A percentile compares a stretch with the other conserved stretches of the same genome.
phyloP scores from a whole-genome alignment of 495 filamentous ascomycete genomes.

The Tuber melanosporum region DNA sequence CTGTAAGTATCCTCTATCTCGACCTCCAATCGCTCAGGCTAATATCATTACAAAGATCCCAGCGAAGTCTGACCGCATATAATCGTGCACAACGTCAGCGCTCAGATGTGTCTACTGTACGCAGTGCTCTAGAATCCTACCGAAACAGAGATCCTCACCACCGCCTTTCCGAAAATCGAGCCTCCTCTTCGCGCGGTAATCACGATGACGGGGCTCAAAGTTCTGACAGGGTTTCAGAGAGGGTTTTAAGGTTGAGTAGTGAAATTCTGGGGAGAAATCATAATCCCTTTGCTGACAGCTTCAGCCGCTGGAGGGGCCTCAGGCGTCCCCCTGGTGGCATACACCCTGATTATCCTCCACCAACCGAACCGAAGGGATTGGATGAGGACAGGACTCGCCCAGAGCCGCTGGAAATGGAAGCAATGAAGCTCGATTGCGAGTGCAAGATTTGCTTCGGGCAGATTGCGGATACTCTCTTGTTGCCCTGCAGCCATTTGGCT shows the following conservation, averaged over 20 bases:
- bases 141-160: background rate
- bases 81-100: conserved; percentile 1
- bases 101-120: background rate
- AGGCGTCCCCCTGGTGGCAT: background rate
- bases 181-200: background rate
- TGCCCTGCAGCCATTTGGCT: conserved; percentile 55
- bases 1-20: background rate
- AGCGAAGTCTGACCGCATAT: background rate
- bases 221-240: background rate
- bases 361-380: conserved; percentile 27
- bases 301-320: background rate
- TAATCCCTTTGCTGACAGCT: background rate
- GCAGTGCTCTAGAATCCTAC: background rate
- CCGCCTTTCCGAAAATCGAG: background rate
- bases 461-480: conserved; percentile 50
- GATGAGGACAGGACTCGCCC: conserved; percentile 47
- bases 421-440: conserved; percentile 50
- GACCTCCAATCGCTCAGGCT: background rate
- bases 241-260: conserved; percentile 1
- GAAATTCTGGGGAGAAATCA: background rate
- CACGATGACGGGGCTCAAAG: background rate
- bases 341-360: background rate
- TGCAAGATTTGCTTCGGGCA: conserved; percentile 55
- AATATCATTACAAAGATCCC: background rate
- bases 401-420: conserved; percentile 46